Base-by-base conservation (phyloP, 345 rosid genomes). In the Lagerstroemia speciosa region DNA sequence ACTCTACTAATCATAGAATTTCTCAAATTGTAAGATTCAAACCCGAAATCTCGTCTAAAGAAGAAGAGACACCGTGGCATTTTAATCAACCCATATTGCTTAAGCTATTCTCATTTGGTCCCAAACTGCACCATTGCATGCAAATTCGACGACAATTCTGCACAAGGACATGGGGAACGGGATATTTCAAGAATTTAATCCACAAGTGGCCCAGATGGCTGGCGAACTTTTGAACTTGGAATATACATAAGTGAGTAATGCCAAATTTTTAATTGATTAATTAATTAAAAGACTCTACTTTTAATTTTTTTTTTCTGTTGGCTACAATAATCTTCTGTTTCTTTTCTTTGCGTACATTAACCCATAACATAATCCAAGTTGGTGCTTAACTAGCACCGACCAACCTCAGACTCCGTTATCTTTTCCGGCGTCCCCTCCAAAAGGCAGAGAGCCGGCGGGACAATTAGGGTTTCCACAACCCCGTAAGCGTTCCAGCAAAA, bases 401-500 rank as follows among this genome's bases (percentile, higher is more conserved):
- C 79, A 46, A 69, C 32, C 22, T 15, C 72, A 43, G 43, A 36
- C 64, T 82, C 78, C 37, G 33, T 37, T 26, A 68, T 29, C 48
- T 71, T 70, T 36, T 63, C 67, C 26, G 83, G 81, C 17, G 58
- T 66, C 58, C 83, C 81, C 60, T 73, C 81, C 69, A 71, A 26
- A 50, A 82, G 68, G 76, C 85, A 82, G 55, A 60, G 31, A 34
- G 77, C 71, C 31, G 81, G 85, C 14, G 85, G 85, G 40, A 82
- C 71, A 15, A 73, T 69, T 33, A 77, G 69, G 36, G 78, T 79
- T 75, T 71, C 65, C 77, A 71, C 61, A 22, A 16, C 69, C 17
- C 98, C 98, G 71, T 93, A 93, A 65, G 96, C 97, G 75, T 91
- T 93, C 97, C 96, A 93, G 69, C 98, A 93, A 70, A 82, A 83